These are phyloP conservation scores for Daldinia vernicosa DNA, from an alignment of 495 filamentous ascomycete species.

Conservation along the genomic window DNA sequence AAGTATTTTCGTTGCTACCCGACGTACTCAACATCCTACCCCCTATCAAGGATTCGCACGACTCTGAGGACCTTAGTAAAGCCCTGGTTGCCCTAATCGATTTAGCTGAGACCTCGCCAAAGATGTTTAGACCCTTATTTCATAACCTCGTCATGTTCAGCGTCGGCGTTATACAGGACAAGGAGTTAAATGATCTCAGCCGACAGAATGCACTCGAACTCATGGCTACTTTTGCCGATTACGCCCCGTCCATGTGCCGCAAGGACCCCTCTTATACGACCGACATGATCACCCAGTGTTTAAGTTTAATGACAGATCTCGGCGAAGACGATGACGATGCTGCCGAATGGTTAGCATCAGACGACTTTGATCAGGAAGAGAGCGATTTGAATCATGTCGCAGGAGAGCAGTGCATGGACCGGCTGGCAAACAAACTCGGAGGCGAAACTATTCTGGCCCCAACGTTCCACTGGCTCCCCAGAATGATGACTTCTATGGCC, in stretches of 20 bases:
- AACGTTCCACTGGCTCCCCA: conserved; percentile 96
- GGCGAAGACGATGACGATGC: conserved; percentile 95
- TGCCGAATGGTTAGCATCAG: conserved; percentile 88
- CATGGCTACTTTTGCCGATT: conserved; percentile 98
- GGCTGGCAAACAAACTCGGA: conserved; percentile 96
- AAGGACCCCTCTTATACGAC: conserved; percentile 89
- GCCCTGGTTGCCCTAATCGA: conserved; percentile 92
- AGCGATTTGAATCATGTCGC: conserved; percentile 98
- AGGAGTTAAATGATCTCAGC: conserved; percentile 87
- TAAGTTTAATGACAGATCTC: conserved; percentile 99
- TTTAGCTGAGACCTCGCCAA: conserved; percentile 86
- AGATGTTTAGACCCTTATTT: conserved; percentile 96
- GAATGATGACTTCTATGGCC: conserved; percentile 94
- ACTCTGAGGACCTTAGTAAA: conserved; percentile 88
- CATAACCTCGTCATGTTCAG: conserved; percentile 90
- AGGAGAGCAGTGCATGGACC: conserved; percentile 98
- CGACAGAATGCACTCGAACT: conserved; percentile 95
- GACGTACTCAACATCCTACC: conserved; percentile 92
- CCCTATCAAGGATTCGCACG: conserved; percentile 86
- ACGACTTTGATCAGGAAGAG: conserved; percentile 96
- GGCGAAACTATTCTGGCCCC: conserved; percentile 85
- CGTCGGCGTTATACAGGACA: conserved; percentile 92
- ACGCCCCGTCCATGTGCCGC: conserved; percentile 89
- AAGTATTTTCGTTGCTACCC: conserved; percentile 86
- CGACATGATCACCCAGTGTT: conserved; percentile 98